Evolutionary conservation across 2,329 filamentous ascomycete genomes (phyloP).

Genomic region (Blastomyces silverae): DNA sequence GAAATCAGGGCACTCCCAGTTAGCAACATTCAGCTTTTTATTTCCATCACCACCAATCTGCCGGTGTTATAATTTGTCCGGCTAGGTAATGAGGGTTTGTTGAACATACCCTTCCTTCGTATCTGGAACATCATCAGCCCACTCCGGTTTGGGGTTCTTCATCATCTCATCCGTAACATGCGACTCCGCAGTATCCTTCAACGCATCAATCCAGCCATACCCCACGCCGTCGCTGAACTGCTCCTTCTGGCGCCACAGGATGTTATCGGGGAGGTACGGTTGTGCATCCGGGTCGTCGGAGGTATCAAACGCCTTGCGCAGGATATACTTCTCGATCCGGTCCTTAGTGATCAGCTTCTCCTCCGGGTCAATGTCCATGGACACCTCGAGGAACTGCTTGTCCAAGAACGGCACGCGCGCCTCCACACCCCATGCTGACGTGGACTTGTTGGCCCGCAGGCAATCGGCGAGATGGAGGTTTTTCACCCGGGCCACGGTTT

Average conservation of each 20-base stretch:
- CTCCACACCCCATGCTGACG: conserved; percentile 94
- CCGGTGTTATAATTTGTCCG: no score
- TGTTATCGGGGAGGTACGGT: conserved; percentile 90
- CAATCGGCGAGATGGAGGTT: conserved; percentile 96
- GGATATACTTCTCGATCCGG: conserved; percentile 92
- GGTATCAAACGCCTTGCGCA: conserved; percentile 96
- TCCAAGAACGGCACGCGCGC: conserved; percentile 97
- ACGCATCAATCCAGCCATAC: conserved; percentile 96
- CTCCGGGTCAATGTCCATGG: conserved; percentile 88
- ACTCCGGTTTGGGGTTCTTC: conserved; percentile 95
- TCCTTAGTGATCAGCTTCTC: conserved; percentile 95
- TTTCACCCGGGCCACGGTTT: conserved; percentile 90
- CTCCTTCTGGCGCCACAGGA: conserved; percentile 98
- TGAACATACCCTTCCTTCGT: conserved; percentile 81
- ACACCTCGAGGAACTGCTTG: conserved; percentile 87
- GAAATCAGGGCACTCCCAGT: conserved; percentile 10
- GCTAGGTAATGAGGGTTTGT: not conserved
- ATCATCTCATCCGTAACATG: conserved; percentile 95
- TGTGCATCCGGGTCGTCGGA: conserved; percentile 70
- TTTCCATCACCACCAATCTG: no score
- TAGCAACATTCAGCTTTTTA: no score
- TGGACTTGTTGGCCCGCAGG: conserved; percentile 97
- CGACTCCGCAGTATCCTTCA: conserved; percentile 88
- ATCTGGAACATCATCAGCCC: conserved; percentile 87
- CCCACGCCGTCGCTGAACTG: conserved; percentile 98